Evolutionary conservation across 2,329 filamentous ascomycete species (phyloP).

Genomic region (Colletotrichum tamarilloi): DNA sequence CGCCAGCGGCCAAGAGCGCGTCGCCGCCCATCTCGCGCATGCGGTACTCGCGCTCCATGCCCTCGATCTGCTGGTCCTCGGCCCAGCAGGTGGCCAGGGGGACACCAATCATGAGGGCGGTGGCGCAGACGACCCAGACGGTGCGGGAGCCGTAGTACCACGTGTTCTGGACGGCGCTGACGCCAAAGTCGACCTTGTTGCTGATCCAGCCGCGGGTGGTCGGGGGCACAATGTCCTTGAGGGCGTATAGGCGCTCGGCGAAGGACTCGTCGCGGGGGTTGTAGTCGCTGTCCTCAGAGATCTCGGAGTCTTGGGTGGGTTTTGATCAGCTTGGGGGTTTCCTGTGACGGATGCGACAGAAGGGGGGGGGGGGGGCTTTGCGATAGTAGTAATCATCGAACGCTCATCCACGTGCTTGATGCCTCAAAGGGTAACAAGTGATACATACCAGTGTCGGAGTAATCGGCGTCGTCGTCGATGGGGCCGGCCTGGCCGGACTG

Average conservation of each 20-base stretch:
- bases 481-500: slow-evolving; percentile 74
- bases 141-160: slow-evolving; percentile 81
- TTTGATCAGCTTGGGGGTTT: slow-evolving; percentile 14
- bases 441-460: slow-evolving; percentile 86
- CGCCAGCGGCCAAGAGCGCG: slow-evolving; percentile 61
- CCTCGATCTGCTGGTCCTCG: slow-evolving; percentile 95
- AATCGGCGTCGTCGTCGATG: slow-evolving; percentile 90
- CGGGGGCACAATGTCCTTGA: slow-evolving; percentile 82
- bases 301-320: slow-evolving; percentile 74
- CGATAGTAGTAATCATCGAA: neutral
- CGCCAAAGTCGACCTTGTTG: slow-evolving; percentile 66
- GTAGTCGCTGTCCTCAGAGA: slow-evolving; percentile 83
- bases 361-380: neutral
- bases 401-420: neutral
- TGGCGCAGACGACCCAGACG: slow-evolving; percentile 91
- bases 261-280: slow-evolving; percentile 69
- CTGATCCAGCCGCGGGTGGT: slow-evolving; percentile 76
- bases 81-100: slow-evolving; percentile 93
- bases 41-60: slow-evolving; percentile 97
- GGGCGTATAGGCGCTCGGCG: slow-evolving; percentile 75
- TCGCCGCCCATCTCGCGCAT: slow-evolving; percentile 94
- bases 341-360: slow-evolving; percentile 18
- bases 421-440: neutral
- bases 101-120: slow-evolving; percentile 88
- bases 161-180: slow-evolving; percentile 61